phyloP scores from a whole-genome alignment of 345 rosid genomes.

The Citrus hindsii region DNA sequence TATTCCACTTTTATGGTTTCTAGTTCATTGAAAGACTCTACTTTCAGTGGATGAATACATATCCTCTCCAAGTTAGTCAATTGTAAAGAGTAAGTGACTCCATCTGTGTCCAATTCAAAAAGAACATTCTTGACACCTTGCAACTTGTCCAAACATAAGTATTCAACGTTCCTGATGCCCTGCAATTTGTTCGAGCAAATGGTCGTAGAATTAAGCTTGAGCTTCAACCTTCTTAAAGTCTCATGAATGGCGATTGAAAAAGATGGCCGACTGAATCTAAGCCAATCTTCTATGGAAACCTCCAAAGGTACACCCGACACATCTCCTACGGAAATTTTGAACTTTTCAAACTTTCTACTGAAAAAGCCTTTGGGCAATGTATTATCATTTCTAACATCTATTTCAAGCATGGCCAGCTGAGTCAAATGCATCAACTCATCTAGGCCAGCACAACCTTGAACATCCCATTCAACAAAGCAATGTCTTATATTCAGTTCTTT shows the following conservation, averaged over 20 bases:
- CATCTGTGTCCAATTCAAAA: background rate
- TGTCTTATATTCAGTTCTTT: background rate
- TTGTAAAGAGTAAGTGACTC: slow-evolving; percentile 11
- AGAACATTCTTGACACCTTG: background rate
- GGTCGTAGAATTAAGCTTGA: background rate
- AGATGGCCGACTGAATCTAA: too few species aligned
- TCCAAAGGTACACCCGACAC: too few species aligned
- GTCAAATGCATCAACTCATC: slow-evolving; percentile 1
- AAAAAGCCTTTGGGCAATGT: background rate
- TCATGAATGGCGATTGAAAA: too few species aligned
- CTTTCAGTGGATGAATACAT: background rate
- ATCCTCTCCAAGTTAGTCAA: slow-evolving; percentile 2
- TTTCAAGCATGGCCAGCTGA: background rate
- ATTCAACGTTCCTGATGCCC: background rate
- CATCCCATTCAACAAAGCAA: too few species aligned
- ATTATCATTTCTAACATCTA: background rate
- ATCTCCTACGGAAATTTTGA: background rate
- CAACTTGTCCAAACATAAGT: background rate
- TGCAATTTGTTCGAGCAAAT: background rate
- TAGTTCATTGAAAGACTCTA: slow-evolving; percentile 9
- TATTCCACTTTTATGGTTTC: background rate
- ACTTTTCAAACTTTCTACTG: background rate
- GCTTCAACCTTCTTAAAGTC: background rate
- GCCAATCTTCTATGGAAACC: too few species aligned
- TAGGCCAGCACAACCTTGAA: slow-evolving; percentile 4